Conservation (phyloP, 225 moss, liverwort and hornwort genomes). For the Marchantia polymorpha region DNA sequence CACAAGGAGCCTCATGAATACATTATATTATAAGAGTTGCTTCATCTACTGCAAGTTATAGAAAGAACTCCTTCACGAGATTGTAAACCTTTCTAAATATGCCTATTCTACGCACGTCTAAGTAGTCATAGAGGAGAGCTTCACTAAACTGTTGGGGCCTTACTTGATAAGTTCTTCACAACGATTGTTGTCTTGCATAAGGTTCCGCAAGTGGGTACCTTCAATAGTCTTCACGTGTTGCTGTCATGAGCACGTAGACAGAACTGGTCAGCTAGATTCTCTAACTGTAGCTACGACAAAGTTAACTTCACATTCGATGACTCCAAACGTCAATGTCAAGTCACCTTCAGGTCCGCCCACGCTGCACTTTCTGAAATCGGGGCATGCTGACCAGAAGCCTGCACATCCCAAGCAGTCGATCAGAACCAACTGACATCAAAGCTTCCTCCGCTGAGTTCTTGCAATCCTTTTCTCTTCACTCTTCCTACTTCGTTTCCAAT, state of each 20-base stretch:
- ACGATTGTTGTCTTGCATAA: constrained; percentile 78
- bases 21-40: too few relatives aligned
- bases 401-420: neutral
- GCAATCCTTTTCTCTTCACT: neutral
- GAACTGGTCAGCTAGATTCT: neutral
- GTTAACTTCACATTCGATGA: neutral
- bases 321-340: neutral
- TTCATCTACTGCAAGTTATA: too few relatives aligned
- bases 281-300: neutral
- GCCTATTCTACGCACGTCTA: too few relatives aligned
- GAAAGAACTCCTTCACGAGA: too few relatives aligned
- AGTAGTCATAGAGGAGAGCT: too few relatives aligned
- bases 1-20: too few relatives aligned
- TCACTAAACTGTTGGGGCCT: neutral
- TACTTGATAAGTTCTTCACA: constrained; percentile 97
- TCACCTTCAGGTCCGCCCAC: constrained; percentile 83
- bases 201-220: constrained; percentile 71
- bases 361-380: constrained; percentile 65
- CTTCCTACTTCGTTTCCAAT: neutral
- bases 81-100: too few relatives aligned
- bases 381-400: constrained; percentile 22
- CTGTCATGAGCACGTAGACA: constrained; percentile 35
- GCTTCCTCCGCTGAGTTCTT: neutral
- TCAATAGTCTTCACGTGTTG: constrained; percentile 80
- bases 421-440: too few relatives aligned